Base-by-base conservation (phyloP, 2,329 filamentous ascomycete genomes). In the Paecilomyces sp. region DNA sequence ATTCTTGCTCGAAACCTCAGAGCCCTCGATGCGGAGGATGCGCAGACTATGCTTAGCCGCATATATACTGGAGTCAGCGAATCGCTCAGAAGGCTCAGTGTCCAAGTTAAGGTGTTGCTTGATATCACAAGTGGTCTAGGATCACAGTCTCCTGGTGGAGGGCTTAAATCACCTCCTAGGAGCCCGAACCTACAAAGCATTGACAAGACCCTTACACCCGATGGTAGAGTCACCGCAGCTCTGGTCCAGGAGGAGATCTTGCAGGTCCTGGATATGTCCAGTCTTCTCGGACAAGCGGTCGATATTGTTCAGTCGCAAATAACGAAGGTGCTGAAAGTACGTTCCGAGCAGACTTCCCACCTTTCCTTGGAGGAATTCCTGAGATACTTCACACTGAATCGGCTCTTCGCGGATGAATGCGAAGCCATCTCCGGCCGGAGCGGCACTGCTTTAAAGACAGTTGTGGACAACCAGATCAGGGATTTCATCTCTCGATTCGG, bases 91-190 rank as follows among this genome's bases (percentile, higher is more conserved):
- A 84, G 94, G 68, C 79, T 97, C 7, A 91, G 91, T 18, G 92
- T 91, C 0, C 93, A 97, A 72, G 89, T 94, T 58, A 99, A 99
- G 73, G 87, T 97, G 9, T 77, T 99, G n/a, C 81, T 99, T 9
- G 94, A 99, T 73, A 90, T 96, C 22, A 94, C 92, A 0, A 96
- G 92, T 71, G 75, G 75, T 24, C 64, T 79, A 36, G 72, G 79
- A 33, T 76, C 75, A 13, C 77, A 59, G 41, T 34, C 79, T 2
- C 67, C 74, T 2, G 63, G 66, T 62, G 74, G 67, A 54, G 70
- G 72, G 31, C 64, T 79, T 28, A 76, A 74, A 60, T 83, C 82
- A 1, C 80, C 82, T 15, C 72, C 77, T 13, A 75, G 74, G 63
- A 83, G 80, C 61, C 81, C 79, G 1, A 75, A 74, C 52, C 61